Base-by-base conservation (phyloP, 2,329 filamentous ascomycete species). In the Aschersonia sp. region DNA sequence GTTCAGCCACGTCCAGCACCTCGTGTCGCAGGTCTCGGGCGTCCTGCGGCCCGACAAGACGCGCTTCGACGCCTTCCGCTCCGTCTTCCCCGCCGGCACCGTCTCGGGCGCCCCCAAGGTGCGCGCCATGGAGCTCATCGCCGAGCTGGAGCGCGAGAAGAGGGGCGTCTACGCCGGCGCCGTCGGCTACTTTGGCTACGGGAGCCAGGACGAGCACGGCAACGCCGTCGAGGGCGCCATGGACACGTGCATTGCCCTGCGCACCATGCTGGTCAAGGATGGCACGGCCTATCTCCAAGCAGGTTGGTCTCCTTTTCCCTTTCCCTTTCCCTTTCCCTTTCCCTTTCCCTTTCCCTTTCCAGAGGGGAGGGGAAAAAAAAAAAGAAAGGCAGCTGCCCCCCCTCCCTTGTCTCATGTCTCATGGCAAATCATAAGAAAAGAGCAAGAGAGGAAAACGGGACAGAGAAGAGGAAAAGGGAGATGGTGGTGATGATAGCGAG, bases 41-140 rank as follows among this genome's bases (percentile, higher is more conserved):
- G 76, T 92, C n/a, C 69, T 97, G 54, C 77, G 92, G 43, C 73
- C 77, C 5, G 89, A 75, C 40, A 88, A 88, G 71, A 90, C 87
- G 32, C 78, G 92, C 49, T 98, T 95, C 66, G 90, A 97, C 61
- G 92, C 92, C 8, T 94, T 98, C 69, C 79, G 90, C 40, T 89
- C 85, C 54, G 95, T 98, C 58, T 98, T 98, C 70, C 92, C 92
- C 0, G 92, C 92, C 5, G 92, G 92, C 48, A 98, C 92, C 0
- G 90, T 97, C 32, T 92, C 85, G 14, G 92, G 92, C 5, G 90
- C 92, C 4, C 92, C 92, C 49, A 98, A 98, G 69, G 88, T 98
- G 48, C 80, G 83, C 52, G 92, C 92, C 3, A 98, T 98, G 92
- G 86, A 95, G 67, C 72, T 98, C 51, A 98, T 98, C 58, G 88